Conservation (phyloP, 805 yeast genomes). For the Barnettozyma siamensis region DNA sequence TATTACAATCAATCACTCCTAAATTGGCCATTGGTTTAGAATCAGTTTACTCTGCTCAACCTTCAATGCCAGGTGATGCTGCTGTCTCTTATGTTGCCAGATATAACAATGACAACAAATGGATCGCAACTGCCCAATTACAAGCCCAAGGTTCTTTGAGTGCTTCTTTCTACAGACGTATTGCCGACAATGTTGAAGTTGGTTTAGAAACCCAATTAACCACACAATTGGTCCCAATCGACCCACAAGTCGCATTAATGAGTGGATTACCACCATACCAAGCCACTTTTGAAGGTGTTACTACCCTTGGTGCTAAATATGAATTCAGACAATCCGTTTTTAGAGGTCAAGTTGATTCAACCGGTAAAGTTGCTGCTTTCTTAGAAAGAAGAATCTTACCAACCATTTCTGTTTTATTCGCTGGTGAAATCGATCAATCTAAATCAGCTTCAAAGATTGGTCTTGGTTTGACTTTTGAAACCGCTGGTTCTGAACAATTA, state of each 20-base stretch:
- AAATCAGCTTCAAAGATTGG: conserved; percentile 79
- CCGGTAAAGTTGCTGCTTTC: conserved; percentile 86
- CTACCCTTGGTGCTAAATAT: conserved; percentile 94
- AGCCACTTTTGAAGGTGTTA: conserved; percentile 82
- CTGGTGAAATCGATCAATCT: conserved; percentile 89
- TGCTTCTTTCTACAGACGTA: conserved; percentile 91
- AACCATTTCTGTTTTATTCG: conserved; percentile 79
- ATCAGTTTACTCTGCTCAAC: conserved; percentile 77
- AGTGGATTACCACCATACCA: conserved; percentile 78
- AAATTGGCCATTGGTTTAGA: conserved; percentile 86
- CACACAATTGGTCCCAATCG: conserved; percentile 69
- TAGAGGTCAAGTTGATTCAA: conserved; percentile 90
- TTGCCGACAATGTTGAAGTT: conserved; percentile 89
- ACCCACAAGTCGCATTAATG: conserved; percentile 54
- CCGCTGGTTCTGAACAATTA: conserved; percentile 90
- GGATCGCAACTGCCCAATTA: conserved; percentile 92
- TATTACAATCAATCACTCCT: conserved; percentile 84
- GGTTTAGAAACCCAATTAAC: conserved; percentile 84
- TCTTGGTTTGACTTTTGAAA: conserved; percentile 91
- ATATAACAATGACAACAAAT: conserved; percentile 69
- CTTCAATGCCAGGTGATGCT: conserved; percentile 80
- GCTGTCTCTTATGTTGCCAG: conserved; percentile 87
- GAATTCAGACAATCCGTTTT: conserved; percentile 95
- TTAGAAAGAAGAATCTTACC: conserved; percentile 93
- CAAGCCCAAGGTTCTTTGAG: conserved; percentile 88